Base-by-base conservation (phyloP, 2,329 filamentous ascomycete genomes). In the Colletotrichum cereale region DNA sequence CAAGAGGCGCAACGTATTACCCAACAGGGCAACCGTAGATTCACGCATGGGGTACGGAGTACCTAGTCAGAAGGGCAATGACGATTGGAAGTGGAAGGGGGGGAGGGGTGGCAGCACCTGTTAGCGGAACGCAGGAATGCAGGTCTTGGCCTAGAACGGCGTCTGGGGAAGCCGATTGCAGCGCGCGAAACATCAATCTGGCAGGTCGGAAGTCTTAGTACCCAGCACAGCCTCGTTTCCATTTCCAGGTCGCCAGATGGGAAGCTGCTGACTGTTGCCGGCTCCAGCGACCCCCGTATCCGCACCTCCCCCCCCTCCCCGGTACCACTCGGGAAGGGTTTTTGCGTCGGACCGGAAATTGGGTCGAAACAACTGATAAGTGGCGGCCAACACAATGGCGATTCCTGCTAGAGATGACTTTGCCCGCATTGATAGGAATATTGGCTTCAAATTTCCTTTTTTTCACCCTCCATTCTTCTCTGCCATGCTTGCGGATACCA, bases 181-280 rank as follows among this genome's bases (percentile, higher is more conserved):
- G 66, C 47, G 70, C 40, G 62, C 70, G 61, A 72, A 66, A 72
- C 70, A 66, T 71, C 16, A 66, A 72, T 66, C 57, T 65, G 70
- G 70, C 67, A 72, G 70, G 70, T 72, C 55, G 36, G 38, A 65
- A 48, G 70, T 71, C 66, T 72, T 72, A 66, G 70, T 72, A 62
- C 57, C 57, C 42, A 71, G 70, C 70, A 72, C 70, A 72, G 70
- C 70, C 70, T 62, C 62, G 56, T 56, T 72, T 71, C 53, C 55
- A 55, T 56, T 72, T 71, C 53, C 55, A 55, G 61, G 66, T 71
- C 21, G 40, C 66, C 40, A 70, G 47, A 61, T 53, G 47, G 31
- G 29, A 47, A 31, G 7, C 48, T 61, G 69, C 66, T 72, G 69
- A 68, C 52, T 52, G 34, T 48, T 47, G 53, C 18, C 63, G 24